Evolutionary conservation across 2,329 filamentous ascomycete genomes (phyloP).

Genomic region (Lasiodiplodia sp.): DNA sequence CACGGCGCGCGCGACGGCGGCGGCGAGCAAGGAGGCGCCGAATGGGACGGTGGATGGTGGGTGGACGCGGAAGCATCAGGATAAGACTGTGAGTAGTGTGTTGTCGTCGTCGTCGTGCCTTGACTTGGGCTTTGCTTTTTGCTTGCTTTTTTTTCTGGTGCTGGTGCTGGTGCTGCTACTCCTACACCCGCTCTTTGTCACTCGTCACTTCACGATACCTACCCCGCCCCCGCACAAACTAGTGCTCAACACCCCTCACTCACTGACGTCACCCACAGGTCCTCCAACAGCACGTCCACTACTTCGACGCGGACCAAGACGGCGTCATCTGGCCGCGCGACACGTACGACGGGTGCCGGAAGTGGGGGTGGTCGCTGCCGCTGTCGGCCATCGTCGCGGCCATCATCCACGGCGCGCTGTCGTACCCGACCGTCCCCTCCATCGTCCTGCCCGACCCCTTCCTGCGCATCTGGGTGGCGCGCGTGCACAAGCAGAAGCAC

Average conservation of each 20-base stretch:
- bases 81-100: constrained; percentile 43
- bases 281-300: constrained; percentile 61
- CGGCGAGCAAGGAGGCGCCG: constrained; percentile 47
- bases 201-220: neutral
- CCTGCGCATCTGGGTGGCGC: constrained; percentile 51
- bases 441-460: constrained; percentile 54
- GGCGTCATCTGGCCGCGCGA: constrained; percentile 62
- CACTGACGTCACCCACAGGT: constrained; percentile 38
- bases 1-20: constrained; percentile 25
- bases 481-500: constrained; percentile 54
- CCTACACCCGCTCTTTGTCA: neutral
- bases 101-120: too few species aligned
- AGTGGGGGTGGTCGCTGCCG: constrained; percentile 54
- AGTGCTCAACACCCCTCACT: neutral
- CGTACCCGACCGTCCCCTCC: constrained; percentile 54
- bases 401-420: constrained; percentile 59
- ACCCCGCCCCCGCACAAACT: neutral
- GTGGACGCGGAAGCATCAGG: constrained; percentile 48
- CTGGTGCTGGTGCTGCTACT: too few species aligned
- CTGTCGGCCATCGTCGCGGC: constrained; percentile 54
- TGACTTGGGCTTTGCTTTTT: neutral
- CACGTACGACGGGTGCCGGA: constrained; percentile 57
- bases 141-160: too few species aligned
- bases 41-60: constrained; percentile 51
- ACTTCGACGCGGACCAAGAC: constrained; percentile 61